A percentile compares a stretch with the other conserved stretches of the same genome.
These are phyloP conservation scores for Solanum ossicruentum DNA, from an alignment of 257 asterid genomes.

Conservation along the genomic window DNA sequence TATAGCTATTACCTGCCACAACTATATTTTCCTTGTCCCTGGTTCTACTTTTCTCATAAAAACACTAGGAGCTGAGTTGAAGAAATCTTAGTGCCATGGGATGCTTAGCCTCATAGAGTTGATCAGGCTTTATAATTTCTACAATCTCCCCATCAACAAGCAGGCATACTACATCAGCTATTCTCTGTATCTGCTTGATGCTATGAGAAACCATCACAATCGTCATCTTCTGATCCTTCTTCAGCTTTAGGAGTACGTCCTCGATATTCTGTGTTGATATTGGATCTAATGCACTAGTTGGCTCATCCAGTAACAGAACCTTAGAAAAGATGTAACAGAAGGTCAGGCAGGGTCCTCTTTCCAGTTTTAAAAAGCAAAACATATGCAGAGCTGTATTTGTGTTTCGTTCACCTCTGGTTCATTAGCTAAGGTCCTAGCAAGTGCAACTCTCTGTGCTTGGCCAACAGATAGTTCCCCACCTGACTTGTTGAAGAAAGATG, in stretches of 20 bases:
- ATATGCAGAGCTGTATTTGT: not conserved
- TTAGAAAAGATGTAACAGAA: not conserved
- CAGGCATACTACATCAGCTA: constrained; percentile 63
- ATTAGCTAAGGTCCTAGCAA: constrained; percentile 72
- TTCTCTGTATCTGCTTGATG: constrained; percentile 62
- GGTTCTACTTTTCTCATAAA: not conserved
- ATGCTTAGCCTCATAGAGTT: constrained; percentile 55
- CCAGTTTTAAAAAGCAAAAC: not conserved
- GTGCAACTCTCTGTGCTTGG: constrained; percentile 83
- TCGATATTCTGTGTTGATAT: constrained; percentile 62
- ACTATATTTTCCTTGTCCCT: not conserved
- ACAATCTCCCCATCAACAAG: constrained; percentile 60
- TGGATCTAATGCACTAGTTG: constrained; percentile 81
- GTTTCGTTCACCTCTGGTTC: constrained; percentile 44
- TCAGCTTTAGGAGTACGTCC: constrained; percentile 47
- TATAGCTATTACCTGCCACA: not conserved
- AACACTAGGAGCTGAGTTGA: constrained; percentile 31
- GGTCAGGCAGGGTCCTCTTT: not conserved
- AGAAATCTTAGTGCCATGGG: constrained; percentile 65
- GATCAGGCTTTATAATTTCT: constrained; percentile 45
- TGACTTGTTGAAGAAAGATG: constrained; percentile 44
- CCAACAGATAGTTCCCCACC: constrained; percentile 68
- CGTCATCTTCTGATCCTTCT: constrained; percentile 43
- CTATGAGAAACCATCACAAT: constrained; percentile 60
- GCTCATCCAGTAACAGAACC: constrained; percentile 73